Evolutionary conservation across 2,329 filamentous ascomycete species (phyloP).

Genomic region (Scopulariopsis brevicaulis): DNA sequence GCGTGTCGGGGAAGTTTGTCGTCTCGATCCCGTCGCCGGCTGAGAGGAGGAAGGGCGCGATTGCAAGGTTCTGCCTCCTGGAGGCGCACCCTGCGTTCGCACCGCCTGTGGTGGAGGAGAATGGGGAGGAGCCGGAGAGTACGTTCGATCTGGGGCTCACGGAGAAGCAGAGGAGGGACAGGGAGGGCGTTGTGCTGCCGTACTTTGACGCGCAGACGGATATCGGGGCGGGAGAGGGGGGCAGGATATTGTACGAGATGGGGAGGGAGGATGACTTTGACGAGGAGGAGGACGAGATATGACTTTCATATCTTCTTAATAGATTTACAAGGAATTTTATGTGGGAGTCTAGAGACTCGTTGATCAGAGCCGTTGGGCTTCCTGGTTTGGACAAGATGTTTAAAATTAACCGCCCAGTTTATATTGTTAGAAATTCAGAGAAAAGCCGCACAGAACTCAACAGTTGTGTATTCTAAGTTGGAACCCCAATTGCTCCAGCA

Average conservation of each 20-base stretch:
- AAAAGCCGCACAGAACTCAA: too few species aligned
- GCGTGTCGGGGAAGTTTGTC: conserved; percentile 58
- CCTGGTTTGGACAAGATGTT: too few species aligned
- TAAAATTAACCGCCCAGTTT: too few species aligned
- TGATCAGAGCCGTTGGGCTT: too few species aligned
- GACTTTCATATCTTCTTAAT: neutral
- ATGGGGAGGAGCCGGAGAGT: conserved; percentile 49
- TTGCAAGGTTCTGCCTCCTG: conserved; percentile 40
- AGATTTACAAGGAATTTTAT: neutral
- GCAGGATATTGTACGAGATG: conserved; percentile 94
- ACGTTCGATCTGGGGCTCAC: conserved; percentile 84
- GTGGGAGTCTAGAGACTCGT: too few species aligned
- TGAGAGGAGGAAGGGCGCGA: conserved; percentile 16
- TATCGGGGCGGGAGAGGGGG: conserved; percentile 69
- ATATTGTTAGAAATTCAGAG: too few species aligned
- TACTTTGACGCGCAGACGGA: conserved; percentile 94
- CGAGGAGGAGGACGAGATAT: conserved; percentile 90
- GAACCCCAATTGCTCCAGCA: too few species aligned
- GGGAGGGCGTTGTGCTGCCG: conserved; percentile 83
- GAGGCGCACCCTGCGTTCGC: conserved; percentile 67
- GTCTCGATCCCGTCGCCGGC: conserved; percentile 18
- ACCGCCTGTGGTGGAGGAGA: conserved; percentile 26
- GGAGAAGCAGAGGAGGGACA: conserved; percentile 76
- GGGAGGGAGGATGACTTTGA: conserved; percentile 94
- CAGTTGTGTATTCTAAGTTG: too few species aligned